A percentile compares a stretch with the other conserved stretches of the same genome.
Evolutionary conservation across 345 rosid genomes (phyloP).

Genomic region (Citrus cavaleriei): DNA sequence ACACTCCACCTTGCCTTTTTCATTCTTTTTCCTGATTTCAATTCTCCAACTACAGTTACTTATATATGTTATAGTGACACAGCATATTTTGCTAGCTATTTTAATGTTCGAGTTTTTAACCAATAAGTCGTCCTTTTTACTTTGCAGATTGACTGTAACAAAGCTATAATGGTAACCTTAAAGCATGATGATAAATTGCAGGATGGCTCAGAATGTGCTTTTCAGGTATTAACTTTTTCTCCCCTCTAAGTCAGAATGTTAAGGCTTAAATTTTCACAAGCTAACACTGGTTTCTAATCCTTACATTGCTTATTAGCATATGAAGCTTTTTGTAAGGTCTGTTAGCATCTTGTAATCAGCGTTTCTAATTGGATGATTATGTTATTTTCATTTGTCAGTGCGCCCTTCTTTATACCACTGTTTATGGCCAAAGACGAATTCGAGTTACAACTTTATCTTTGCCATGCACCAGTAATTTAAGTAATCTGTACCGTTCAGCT

Average conservation of each 20-base stretch:
- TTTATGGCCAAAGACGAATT: constrained; percentile 94
- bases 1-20: not conserved
- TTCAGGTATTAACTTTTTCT: constrained; percentile 53
- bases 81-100: not conserved
- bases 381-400: constrained; percentile 51
- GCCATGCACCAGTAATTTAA: constrained; percentile 86
- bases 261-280: constrained; percentile 13
- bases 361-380: constrained; percentile 9
- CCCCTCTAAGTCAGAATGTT: not conserved
- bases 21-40: not conserved
- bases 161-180: constrained; percentile 84
- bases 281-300: not conserved
- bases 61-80: not conserved
- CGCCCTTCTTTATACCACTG: constrained; percentile 92
- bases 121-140: constrained; percentile 12
- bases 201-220: constrained; percentile 90
- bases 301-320: not conserved
- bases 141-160: constrained; percentile 89
- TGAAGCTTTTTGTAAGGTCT: constrained; percentile 10
- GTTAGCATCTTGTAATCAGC: not conserved
- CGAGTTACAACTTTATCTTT: constrained; percentile 84
- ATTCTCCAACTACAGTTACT: not conserved
- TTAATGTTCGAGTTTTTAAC: constrained; percentile 12
- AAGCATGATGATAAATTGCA: constrained; percentile 96
- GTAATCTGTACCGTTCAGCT: constrained; percentile 88